These are phyloP conservation scores for Drosera spatulata DNA, from an alignment of 179 eudicot genomes.

Conservation along the genomic window DNA sequence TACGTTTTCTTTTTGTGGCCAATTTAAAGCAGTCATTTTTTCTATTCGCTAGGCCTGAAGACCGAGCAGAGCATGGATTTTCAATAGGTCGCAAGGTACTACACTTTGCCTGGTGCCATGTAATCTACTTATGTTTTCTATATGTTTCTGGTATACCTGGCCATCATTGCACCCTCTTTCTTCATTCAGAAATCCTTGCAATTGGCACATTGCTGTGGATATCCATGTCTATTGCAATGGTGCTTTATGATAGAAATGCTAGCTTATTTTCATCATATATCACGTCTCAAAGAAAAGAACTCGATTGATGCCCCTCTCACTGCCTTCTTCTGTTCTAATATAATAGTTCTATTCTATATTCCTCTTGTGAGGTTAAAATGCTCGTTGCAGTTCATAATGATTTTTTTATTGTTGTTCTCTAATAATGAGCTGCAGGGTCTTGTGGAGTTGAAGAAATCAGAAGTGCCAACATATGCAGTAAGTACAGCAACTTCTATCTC, in stretches of 20 bases:
- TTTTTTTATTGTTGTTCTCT: slow-evolving; percentile 5
- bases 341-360: no score
- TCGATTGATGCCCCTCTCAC: neutral
- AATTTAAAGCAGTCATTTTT: neutral
- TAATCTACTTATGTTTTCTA: neutral
- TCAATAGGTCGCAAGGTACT: slow-evolving; percentile 8
- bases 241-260: no score
- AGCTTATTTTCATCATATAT: no score
- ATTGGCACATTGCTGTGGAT: neutral
- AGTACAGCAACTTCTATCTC: slow-evolving; percentile 14
- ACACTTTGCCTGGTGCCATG: neutral
- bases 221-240: no score
- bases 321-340: neutral
- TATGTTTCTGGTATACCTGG: neutral
- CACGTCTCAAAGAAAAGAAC: no score
- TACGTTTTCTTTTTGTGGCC: neutral
- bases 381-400: slow-evolving; percentile 4
- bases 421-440: slow-evolving; percentile 34
- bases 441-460: slow-evolving; percentile 35
- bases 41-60: neutral
- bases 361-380: neutral
- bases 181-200: neutral
- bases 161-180: neutral
- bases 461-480: slow-evolving; percentile 84
- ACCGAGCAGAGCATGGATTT: neutral